Percentiles rank a stretch among this genome's conserved stretches.
Evolutionary conservation across 495 filamentous ascomycete species (phyloP).

Genomic region (Apiosordaria backusii): DNA sequence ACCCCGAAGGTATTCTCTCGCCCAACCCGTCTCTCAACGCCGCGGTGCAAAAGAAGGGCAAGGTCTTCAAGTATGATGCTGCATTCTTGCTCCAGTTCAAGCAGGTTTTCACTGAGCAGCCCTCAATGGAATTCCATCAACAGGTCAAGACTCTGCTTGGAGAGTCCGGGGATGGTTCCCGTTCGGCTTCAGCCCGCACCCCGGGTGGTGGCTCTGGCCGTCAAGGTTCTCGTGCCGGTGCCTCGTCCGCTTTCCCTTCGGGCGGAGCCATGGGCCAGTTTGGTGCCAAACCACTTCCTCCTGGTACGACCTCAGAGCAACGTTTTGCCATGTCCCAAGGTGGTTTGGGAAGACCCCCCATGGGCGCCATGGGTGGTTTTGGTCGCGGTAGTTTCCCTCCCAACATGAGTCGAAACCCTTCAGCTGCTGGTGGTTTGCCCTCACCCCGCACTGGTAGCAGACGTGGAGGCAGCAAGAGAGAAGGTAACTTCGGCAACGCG

Average conservation of each 20-base stretch:
- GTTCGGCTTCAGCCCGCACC: conserved; percentile 69
- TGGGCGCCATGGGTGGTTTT: conserved; percentile 58
- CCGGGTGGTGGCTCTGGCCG: conserved; percentile 53
- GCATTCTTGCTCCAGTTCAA: conserved; percentile 98
- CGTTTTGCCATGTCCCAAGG: conserved; percentile 52
- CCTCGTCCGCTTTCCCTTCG: conserved; percentile 39
- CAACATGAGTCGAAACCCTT: conserved; percentile 48
- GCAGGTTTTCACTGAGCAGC: conserved; percentile 89
- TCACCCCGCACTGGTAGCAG: conserved; percentile 52
- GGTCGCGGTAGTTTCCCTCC: conserved; percentile 56
- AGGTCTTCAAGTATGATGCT: conserved; percentile 87
- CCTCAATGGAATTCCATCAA: conserved; percentile 81
- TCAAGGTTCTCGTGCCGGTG: conserved; percentile 43
- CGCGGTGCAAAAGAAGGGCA: conserved; percentile 66
- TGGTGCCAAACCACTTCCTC: conserved; percentile 55
- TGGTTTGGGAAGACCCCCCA: conserved; percentile 34
- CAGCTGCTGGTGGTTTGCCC: conserved; percentile 44
- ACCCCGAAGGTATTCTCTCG: conserved; percentile 76
- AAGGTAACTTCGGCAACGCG: conserved; percentile 37
- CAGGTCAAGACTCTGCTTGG: conserved; percentile 86
- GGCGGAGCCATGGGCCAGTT: conserved; percentile 69
- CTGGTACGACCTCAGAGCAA: conserved; percentile 64
- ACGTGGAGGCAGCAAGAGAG: conserved; percentile 55
- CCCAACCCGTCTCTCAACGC: conserved; percentile 88
- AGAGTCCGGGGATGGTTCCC: conserved; percentile 55